Evolutionary conservation across 306 rosid genomes (phyloP), one percentile per base, ranked within the genome.

Genomic region (Quercus glauca): DNA sequence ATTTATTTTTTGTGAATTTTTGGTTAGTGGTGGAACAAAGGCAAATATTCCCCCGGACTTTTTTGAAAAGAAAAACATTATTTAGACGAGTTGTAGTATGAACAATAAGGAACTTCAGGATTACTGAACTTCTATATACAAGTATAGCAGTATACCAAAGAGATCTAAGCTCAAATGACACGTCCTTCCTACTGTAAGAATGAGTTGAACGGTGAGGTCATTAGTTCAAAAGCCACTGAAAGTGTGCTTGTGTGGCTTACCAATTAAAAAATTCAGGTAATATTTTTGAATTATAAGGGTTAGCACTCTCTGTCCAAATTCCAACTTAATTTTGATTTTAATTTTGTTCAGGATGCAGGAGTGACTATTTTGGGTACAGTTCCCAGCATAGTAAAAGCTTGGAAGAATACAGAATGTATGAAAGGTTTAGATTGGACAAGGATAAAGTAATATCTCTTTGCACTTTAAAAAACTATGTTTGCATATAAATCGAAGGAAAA

Each of bases 321-420:
- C 65, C 37, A 37, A 61, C 69, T 74, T 74, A 45, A 29, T 61
- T 55, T 49, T 59, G 58, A 33, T 68, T 3, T 35, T 73, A 17
- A 26, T 68, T 73, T 76, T 86, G 68, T 85, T 70, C 85, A 94
- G 98, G 98, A 94, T 87, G 93, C 97, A 63, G 91, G 96, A 69
- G 96, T 92, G 73, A 92, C 93, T 55, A 64, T 89, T 76, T 87
- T 94, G 90, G 98, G 98, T 72, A 94, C 98, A 9, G 92, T 94
- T 84, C 99, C 99, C 1, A 94, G 98, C 89, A 78, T 92, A 56
- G 98, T 94, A 33, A 94, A 94, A 88, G 35, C 91, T 51, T 94
- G 96, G 98, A 94, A 86, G 90, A 91, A 73, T 83, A 80, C 98
- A 69, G 52, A 71, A 65, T 94, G 97, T 70, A 88, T 92, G 93